Base-by-base conservation (phyloP, 495 filamentous ascomycete species). In the Aspergillus indologenus region DNA sequence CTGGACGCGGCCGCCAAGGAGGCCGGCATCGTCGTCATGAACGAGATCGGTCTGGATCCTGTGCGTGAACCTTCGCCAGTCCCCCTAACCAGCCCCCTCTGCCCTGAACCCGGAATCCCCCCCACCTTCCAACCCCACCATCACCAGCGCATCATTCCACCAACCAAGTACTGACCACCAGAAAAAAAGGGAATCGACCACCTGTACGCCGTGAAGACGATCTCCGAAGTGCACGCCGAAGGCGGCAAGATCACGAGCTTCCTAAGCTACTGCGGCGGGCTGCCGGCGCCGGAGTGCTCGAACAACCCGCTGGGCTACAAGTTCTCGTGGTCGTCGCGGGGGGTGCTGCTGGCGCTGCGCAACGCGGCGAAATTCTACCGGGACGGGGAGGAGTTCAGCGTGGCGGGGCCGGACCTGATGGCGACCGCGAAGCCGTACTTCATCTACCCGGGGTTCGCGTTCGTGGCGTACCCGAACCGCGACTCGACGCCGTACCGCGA, bases 231-330 rank as follows among this genome's bases (percentile, higher is more conserved):
- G 45, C 92, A 96, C 79, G 73, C 81, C 18, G 88, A 81, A 18
- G 93, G 92, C 52, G 94, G 93, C 66, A 94, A 93, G 81, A 85
- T 98, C 74, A 76, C 82, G 20, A 81, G 80, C 40, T 97, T 98
- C 81, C 69, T 89, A 23, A 90, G 85, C 19, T 97, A 90, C 81
- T 98, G 95, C 61, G 91, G 94, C 66, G 94, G 93, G 57, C 82
- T 93, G 0, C 88, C 88, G 12, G 86, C 90, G 53, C 90, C 90
- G 29, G 92, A 96, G 73, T 79, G 80, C 74, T 91, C 89, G 12
- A 87, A 87, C 71, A 97, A 97, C 78, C 93, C 94, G 24, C 80
- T 96, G 21, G 93, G 94, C 43, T 98, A 96, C 82, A 96, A 97
- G 77, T 97, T 96, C 83, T 90, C 87, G 15, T 93, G 89, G 87